Base-by-base conservation (phyloP, 2,329 filamentous ascomycete species). In the Phialophora expanda region DNA sequence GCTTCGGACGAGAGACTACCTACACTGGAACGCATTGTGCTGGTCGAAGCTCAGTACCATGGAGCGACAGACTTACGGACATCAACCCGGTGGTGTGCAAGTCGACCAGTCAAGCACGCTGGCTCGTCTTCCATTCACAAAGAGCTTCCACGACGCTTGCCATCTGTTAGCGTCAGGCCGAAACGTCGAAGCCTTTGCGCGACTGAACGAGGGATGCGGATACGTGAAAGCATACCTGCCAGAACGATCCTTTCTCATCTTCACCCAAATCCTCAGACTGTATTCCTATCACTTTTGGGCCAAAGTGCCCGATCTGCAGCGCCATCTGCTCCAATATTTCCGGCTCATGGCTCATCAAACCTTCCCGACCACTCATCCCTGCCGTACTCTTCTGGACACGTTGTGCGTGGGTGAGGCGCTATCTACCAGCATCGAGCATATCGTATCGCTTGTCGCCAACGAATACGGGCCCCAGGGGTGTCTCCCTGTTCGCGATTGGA, bases 201-300 rank as follows among this genome's bases (percentile, higher is more conserved):
- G 17, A n/a, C 44, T 48, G 17, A 20, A 48, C 22, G 44, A 48
- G 17, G 44, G 44, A 48, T 48, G 44, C 22, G 44, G 17, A n/a
- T 48, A 48, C 11, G 44, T 48, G 7, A 48, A 22, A 20, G 44
- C 17, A 22, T 48, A 48, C 11, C 2, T 48, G 44, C n/a, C 44
- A 8, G 44, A 22, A 48, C 44, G 44, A 48, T 48, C 44, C 22
- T 48, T 48, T 11, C 44, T 48, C 44, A 7, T 48, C 44, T 48
- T 48, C 44, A 48, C 22, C 17, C 44, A 48, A 1, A 4, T 48
- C 6, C 44, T 48, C 2, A 20, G 44, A 12, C 44, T 48, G 22
- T 48, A 48, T 48, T 48, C 44, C n/a, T 48, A 48, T 12, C 44
- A 48, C 22, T 48, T 48, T 22, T 48, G 44, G 44, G 22, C 44